Conservation (phyloP, 2,329 filamentous ascomycete genomes). For the Cercospora brassicicola region DNA sequence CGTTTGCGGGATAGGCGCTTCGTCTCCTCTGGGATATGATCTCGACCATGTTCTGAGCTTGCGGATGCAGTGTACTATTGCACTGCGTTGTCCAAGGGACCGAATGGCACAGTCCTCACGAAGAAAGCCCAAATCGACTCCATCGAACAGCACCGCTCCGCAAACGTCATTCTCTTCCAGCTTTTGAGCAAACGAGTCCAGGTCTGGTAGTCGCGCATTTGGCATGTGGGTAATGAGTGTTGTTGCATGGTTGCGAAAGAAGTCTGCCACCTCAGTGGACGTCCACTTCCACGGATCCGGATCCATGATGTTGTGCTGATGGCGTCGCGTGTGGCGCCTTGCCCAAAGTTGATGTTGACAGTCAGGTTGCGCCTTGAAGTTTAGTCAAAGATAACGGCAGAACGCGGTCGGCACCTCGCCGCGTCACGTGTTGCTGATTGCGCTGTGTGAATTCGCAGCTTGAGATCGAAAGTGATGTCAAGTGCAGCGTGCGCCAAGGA, state of each 20-base stretch:
- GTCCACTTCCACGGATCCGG: slow-evolving; percentile 75
- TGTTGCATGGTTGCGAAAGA: slow-evolving; percentile 57
- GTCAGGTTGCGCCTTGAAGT: slow-evolving; percentile 4
- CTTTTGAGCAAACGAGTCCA: slow-evolving; percentile 52
- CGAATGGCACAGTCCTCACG: slow-evolving; percentile 59
- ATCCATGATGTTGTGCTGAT: slow-evolving; percentile 29
- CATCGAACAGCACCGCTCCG: slow-evolving; percentile 63
- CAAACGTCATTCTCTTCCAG: slow-evolving; percentile 65
- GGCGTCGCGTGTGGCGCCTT: neutral
- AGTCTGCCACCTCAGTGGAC: slow-evolving; percentile 64
- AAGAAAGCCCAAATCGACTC: slow-evolving; percentile 50
- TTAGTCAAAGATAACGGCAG: neutral
- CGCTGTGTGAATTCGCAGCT: neutral
- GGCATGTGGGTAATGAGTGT: slow-evolving; percentile 31
- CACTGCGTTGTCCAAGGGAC: slow-evolving; percentile 58
- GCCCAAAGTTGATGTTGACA: slow-evolving; percentile 14
- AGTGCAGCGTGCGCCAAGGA: neutral
- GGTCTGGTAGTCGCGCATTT: slow-evolving; percentile 52
- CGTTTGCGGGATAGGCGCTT: slow-evolving; percentile 13
- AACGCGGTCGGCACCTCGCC: neutral
- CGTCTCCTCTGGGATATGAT: neutral
- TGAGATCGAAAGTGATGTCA: neutral
- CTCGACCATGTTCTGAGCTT: slow-evolving; percentile 46
- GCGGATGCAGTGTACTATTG: slow-evolving; percentile 59
- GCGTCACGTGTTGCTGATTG: neutral